A percentile compares a stretch with the other conserved stretches of the same genome.
phyloP scores from a whole-genome alignment of 257 asterid genomes.

The Solanum sejunctum region DNA sequence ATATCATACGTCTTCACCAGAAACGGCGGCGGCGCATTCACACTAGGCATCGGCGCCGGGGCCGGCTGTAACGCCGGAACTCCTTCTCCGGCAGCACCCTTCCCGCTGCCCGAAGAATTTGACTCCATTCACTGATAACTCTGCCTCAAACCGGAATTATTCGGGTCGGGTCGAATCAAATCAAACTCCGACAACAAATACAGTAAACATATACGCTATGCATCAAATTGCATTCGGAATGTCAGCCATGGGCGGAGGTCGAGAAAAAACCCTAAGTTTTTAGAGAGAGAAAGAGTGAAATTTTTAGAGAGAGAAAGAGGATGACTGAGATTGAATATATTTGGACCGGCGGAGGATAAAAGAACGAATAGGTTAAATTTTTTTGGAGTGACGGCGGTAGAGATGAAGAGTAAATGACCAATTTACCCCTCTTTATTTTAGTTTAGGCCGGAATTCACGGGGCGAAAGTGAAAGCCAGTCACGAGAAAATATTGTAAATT shows the following conservation, averaged over 20 bases:
- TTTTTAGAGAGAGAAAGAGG: background rate
- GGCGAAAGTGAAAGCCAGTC: background rate
- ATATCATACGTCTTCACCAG: constrained; percentile 17
- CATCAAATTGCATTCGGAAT: background rate
- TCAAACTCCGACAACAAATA: background rate
- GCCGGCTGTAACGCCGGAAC: background rate
- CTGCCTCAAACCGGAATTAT: background rate
- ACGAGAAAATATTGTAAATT: background rate
- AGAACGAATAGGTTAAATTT: background rate
- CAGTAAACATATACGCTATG: background rate
- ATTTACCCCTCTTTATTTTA: background rate
- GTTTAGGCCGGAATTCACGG: background rate
- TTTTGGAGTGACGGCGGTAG: background rate
- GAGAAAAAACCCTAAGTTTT: background rate
- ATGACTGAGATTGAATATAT: background rate
- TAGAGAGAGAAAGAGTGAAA: background rate
- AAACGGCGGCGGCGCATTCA: constrained; percentile 14
- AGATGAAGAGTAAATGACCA: background rate
- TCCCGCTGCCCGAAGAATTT: background rate
- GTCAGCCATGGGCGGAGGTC: background rate
- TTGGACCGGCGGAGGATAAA: background rate
- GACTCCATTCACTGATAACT: background rate
- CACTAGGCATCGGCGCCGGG: constrained; percentile 10
- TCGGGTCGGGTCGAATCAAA: background rate
- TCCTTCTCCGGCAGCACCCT: background rate